phyloP scores from a whole-genome alignment of 306 rosid species.

The Cicer pinnatifidum region DNA sequence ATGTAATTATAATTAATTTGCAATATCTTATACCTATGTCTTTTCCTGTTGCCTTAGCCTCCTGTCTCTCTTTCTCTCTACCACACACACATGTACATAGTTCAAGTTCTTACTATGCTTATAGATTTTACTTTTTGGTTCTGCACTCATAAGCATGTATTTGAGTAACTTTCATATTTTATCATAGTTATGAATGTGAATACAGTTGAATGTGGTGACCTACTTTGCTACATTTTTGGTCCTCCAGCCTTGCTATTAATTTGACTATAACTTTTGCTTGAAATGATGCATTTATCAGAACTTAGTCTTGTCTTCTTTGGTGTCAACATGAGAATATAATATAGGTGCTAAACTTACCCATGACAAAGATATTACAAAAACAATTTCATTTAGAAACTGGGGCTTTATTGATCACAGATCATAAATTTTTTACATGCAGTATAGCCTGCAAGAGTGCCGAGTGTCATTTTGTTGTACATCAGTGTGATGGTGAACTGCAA shows the following conservation, averaged over 20 bases:
- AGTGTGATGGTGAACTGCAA: constrained; percentile 11
- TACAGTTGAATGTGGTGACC: constrained; percentile 22
- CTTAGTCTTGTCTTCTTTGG: neutral
- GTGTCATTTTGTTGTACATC: constrained; percentile 5
- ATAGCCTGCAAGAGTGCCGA: constrained; percentile 9
- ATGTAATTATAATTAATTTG: constrained; percentile 86
- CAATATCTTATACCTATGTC: constrained; percentile 44
- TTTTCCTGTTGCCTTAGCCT: constrained; percentile 26
- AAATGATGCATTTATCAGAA: constrained; percentile 25
- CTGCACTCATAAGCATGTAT: constrained; percentile 13
- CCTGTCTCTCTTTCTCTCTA: constrained; percentile 6
- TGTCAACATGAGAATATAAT: constrained; percentile 14
- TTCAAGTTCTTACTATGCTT: constrained; percentile 21
- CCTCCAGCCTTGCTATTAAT: constrained; percentile 27
- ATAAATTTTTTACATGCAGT: constrained; percentile 26
- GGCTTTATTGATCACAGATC: constrained; percentile 31
- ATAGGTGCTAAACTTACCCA: constrained; percentile 18
- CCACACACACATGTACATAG: constrained; percentile 11
- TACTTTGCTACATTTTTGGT: constrained; percentile 35
- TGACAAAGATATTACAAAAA: neutral
- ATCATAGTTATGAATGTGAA: constrained; percentile 26
- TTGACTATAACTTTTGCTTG: constrained; percentile 33
- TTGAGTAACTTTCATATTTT: constrained; percentile 15
- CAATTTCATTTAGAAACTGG: constrained; percentile 25
- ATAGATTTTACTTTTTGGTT: constrained; percentile 41